These are phyloP conservation scores for Suhomyces guaymorum DNA, from an alignment of 1,139 yeast species.

Conservation along the genomic window DNA sequence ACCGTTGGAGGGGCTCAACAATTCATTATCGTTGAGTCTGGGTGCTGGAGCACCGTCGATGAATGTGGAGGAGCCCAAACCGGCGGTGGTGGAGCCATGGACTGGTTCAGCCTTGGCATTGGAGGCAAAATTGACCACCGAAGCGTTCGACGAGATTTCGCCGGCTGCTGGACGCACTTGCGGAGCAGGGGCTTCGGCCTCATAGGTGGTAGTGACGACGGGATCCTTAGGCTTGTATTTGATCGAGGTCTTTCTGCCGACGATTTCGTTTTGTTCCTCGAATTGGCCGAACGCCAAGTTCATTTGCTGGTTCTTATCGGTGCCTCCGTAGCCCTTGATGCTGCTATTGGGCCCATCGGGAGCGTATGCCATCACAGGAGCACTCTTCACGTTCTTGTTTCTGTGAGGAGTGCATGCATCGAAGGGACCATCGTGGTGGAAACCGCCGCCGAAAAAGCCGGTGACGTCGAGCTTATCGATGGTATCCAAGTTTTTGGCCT, in stretches of 20 bases:
- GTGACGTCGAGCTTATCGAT: constrained; percentile 95
- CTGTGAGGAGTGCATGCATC: constrained; percentile 98
- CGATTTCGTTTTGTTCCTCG: constrained; percentile 40
- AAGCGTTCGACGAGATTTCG: constrained; percentile 45
- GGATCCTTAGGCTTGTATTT: constrained; percentile 20
- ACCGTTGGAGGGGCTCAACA: constrained; percentile 28
- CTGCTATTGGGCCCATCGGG: constrained; percentile 92
- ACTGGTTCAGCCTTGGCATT: constrained; percentile 66
- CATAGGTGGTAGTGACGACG: constrained; percentile 14
- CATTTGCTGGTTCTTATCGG: constrained; percentile 55
- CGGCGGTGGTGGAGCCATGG: constrained; percentile 83
- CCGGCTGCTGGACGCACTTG: constrained; percentile 25
- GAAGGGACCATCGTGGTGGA: constrained; percentile 98
- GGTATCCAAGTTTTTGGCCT: constrained; percentile 73
- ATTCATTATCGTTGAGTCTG: constrained; percentile 27
- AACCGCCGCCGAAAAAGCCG: constrained; percentile 90
- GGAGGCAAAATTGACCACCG: constrained; percentile 71
- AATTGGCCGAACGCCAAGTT: constrained; percentile 63
- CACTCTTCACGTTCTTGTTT: constrained; percentile 74
- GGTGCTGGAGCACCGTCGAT: constrained; percentile 97
- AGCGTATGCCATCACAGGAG: constrained; percentile 95
- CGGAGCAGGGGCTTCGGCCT: constrained; percentile 5
- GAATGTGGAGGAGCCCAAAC: constrained; percentile 89
- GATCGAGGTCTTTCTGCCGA: constrained; percentile 29
- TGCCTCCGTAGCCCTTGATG: constrained; percentile 60